Base-by-base conservation (phyloP, 306 rosid genomes). In the Chamaecrista fasciculata region DNA sequence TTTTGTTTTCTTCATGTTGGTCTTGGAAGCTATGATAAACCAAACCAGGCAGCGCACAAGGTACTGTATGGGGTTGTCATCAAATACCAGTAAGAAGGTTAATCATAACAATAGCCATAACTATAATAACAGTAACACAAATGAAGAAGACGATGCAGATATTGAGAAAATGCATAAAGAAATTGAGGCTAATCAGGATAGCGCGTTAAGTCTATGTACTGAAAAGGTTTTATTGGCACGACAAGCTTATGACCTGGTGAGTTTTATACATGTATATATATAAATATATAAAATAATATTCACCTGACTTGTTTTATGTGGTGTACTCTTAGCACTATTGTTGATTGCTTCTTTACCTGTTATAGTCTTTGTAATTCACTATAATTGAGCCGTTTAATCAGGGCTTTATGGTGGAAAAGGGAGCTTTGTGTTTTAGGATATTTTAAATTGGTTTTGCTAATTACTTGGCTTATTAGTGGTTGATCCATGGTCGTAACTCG, bases 191-290 rank as follows among this genome's bases (percentile, higher is more conserved):
- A 85, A 90, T 81, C 97, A 93, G 79, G 96, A 88, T 62, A 93
- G 61, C 66, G 96, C 96, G 6, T 79, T 90, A 73, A 88, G 86
- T 82, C 84, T 93, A 5, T 93, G 98, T 25, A 88, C 98, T 1
- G 98, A 90, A 85, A 93, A 90, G 80, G 98, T 93, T 75, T 80
- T 90, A 78, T 79, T 93, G 81, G 98, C 97, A 4, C 86, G 86
- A 21, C 98, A 93, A 86, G 98, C 98, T 19, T 84, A 85, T 82
- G 97, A 90, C 59, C 81, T 93, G 94, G 96, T 93, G 69, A 42
- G 80, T 57, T 25, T 18, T 39, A 36, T 6, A 48, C 21, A 29
- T 2, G 47, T 0, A 28, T 14, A 15, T 26, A 15, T 31, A n/a
- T n/a, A n/a, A n/a, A n/a, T n/a, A n/a, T n/a, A n/a, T n/a, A n/a